Percentiles rank a stretch among this genome's conserved stretches.
Conservation (phyloP, 805 yeast genomes). For the Yarrowia sp. region DNA sequence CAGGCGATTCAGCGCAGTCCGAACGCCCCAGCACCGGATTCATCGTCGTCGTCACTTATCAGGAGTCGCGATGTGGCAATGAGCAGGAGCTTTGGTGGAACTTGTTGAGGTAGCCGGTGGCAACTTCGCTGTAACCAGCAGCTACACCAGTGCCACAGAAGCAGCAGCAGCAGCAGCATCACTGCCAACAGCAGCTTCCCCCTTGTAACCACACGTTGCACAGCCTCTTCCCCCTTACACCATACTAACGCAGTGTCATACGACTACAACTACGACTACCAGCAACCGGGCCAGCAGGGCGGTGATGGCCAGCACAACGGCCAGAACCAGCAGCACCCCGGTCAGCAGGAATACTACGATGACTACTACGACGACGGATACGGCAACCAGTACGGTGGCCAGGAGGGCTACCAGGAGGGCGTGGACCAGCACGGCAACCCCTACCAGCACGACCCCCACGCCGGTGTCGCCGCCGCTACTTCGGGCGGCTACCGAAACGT, state of each 20-base stretch:
- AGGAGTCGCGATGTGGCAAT: neutral
- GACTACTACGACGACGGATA: conserved; percentile 42
- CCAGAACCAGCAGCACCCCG: conserved; percentile 43
- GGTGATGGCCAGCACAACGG: conserved; percentile 44
- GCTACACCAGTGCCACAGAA: neutral
- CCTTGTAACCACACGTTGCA: neutral
- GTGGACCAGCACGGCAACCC: conserved; percentile 52
- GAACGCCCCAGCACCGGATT: neutral
- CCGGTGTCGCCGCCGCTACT: conserved; percentile 53
- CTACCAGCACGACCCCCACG: conserved; percentile 53
- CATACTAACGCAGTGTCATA: conserved; percentile 41
- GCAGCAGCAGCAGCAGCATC: neutral
- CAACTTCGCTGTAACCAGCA: neutral
- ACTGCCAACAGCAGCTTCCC: neutral
- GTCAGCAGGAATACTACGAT: conserved; percentile 45
- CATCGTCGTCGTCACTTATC: neutral
- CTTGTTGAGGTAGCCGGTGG: too few relatives aligned
- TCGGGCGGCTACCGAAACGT: conserved; percentile 49
- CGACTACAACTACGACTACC: conserved; percentile 44
- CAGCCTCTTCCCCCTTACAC: neutral
- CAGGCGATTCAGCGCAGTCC: neutral
- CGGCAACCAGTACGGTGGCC: conserved; percentile 42
- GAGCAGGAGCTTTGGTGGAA: neutral
- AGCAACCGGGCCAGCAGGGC: conserved; percentile 41
- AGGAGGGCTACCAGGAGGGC: conserved; percentile 49